phyloP scores from a whole-genome alignment of 2,329 filamentous ascomycete species.

The Rugonectria rugulosa region DNA sequence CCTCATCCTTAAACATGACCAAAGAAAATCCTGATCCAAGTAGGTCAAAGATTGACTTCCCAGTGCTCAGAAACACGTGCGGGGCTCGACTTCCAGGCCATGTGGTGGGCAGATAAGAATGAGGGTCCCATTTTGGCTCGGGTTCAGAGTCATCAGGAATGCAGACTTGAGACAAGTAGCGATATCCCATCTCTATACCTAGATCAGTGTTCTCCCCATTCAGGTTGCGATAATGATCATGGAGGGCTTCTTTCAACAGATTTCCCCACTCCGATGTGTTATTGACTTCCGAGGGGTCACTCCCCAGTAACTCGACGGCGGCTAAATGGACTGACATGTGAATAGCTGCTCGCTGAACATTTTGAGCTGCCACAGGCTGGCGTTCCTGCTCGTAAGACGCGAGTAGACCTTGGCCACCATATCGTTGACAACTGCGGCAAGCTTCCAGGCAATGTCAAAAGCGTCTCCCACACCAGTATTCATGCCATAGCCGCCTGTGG shows the following conservation, averaged over 20 bases:
- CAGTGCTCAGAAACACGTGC: background rate
- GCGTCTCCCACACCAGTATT: conserved; percentile 47
- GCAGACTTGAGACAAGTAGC: conserved; percentile 23
- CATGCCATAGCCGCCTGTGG: conserved; percentile 47
- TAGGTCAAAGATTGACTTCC: background rate
- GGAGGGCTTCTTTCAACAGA: background rate
- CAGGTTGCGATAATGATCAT: conserved; percentile 13
- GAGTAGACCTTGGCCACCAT: conserved; percentile 24
- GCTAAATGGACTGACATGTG: background rate
- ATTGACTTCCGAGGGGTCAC: background rate
- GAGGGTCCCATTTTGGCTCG: background rate
- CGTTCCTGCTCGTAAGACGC: conserved; percentile 38
- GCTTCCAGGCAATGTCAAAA: conserved; percentile 46
- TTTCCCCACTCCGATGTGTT: background rate
- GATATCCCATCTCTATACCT: conserved; percentile 41
- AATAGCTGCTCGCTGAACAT: conserved; percentile 23
- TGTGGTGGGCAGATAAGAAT: background rate
- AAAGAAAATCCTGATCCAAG: background rate
- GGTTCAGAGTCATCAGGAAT: background rate
- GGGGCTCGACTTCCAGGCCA: background rate
- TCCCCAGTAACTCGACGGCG: background rate
- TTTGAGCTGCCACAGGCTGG: conserved; percentile 24
- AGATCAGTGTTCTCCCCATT: conserved; percentile 38
- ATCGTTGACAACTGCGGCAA: conserved; percentile 37
- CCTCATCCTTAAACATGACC: background rate